Evolutionary conservation across 129 eudicot genomes (phyloP).

Genomic region (Escallonia herrerae): DNA sequence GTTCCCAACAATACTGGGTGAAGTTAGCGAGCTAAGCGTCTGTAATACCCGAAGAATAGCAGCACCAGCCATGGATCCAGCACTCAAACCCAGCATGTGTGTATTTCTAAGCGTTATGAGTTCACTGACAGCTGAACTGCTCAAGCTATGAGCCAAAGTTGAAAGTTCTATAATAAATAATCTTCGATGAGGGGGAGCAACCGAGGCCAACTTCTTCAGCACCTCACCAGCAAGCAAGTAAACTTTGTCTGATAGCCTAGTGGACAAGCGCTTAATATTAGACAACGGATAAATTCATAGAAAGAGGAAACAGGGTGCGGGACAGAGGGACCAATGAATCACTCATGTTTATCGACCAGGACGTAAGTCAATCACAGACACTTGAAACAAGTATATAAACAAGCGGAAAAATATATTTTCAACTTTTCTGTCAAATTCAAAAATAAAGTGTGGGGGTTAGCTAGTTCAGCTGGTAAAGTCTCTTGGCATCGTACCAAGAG

Average conservation of each 20-base stretch:
- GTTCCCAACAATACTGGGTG: constrained; percentile 26
- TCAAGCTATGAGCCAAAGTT: constrained; percentile 63
- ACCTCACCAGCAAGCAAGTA: constrained; percentile 85
- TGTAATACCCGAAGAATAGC: constrained; percentile 84
- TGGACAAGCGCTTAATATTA: constrained; percentile 8
- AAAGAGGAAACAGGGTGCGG: too few relatives aligned
- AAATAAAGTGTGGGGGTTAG: too few relatives aligned
- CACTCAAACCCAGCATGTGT: constrained; percentile 87
- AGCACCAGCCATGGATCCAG: constrained; percentile 98
- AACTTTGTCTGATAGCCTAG: constrained; percentile 93
- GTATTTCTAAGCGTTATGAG: constrained; percentile 77
- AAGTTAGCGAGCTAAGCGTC: constrained; percentile 79
- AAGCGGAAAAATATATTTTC: background rate
- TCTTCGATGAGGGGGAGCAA: constrained; percentile 66
- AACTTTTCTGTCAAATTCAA: too few relatives aligned
- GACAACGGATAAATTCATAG: background rate
- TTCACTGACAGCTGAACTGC: constrained; percentile 79
- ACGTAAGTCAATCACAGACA: background rate
- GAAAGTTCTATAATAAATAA: constrained; percentile 80
- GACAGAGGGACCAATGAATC: too few relatives aligned
- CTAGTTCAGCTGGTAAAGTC: too few relatives aligned
- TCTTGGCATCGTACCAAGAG: too few relatives aligned
- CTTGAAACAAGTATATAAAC: background rate
- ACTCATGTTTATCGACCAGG: too few relatives aligned
- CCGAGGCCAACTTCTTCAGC: constrained; percentile 74